Conservation (phyloP, 2,329 filamentous ascomycete species). For the Fusarium denticulatum region DNA sequence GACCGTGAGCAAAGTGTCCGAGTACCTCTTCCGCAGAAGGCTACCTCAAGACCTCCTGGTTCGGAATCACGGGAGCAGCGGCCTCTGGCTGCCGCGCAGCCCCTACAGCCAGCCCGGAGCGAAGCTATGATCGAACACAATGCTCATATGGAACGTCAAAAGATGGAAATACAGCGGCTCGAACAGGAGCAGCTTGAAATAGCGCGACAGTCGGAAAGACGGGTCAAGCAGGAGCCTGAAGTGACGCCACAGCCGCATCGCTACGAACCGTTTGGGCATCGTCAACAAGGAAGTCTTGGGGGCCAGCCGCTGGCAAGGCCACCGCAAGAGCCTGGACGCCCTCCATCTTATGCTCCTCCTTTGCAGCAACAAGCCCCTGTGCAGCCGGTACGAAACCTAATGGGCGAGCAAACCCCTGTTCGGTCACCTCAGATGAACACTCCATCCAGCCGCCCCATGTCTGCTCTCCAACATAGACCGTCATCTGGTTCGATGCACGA, state of each 20-base stretch:
- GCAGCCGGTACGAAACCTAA: constrained; percentile 53
- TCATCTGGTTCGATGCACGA: constrained; percentile 46
- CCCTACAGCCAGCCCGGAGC: constrained; percentile 47
- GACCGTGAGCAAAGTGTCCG: constrained; percentile 48
- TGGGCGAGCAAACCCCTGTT: constrained; percentile 51
- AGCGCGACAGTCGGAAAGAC: constrained; percentile 43
- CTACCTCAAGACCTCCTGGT: constrained; percentile 43
- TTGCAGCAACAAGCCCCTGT: constrained; percentile 50
- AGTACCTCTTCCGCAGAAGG: constrained; percentile 55
- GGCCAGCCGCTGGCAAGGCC: constrained; percentile 53
- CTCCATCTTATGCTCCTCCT: constrained; percentile 45
- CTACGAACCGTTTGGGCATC: constrained; percentile 57
- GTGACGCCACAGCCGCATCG: constrained; percentile 51
- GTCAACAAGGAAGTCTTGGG: constrained; percentile 52
- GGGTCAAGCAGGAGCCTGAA: constrained; percentile 63
- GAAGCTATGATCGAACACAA: constrained; percentile 47
- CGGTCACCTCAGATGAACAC: constrained; percentile 54
- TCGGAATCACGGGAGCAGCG: constrained; percentile 50
- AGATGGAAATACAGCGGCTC: constrained; percentile 46
- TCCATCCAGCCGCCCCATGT: constrained; percentile 50
- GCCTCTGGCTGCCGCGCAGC: constrained; percentile 49
- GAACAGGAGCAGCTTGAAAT: constrained; percentile 45
- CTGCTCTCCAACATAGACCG: constrained; percentile 51
- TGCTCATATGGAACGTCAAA: constrained; percentile 47
- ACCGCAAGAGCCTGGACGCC: constrained; percentile 56